Evolutionary conservation across 768 basidiomycete species (phyloP), one percentile per base, ranked within the genome.

Genomic region (Calocera cornea): DNA sequence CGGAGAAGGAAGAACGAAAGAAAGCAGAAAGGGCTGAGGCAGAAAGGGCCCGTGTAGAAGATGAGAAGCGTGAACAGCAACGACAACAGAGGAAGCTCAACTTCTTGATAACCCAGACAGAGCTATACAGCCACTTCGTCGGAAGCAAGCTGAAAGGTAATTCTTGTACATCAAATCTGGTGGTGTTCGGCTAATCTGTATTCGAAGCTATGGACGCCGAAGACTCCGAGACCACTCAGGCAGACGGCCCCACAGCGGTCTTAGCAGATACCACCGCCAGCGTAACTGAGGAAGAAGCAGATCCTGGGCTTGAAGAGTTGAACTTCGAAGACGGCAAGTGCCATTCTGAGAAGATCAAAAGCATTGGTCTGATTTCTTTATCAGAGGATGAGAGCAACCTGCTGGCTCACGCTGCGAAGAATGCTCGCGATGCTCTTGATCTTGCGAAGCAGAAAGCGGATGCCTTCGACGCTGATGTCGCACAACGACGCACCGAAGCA

Each of bases 71-170:
- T 44, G 97, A 99, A 77, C 89, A 90, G 14, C 89, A 94, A 41
- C 82, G 97, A 65, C 92, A 95, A 76, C 92, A 94, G 14, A 84
- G 95, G 71, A 97, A 98, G 77, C 85, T 99, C 29, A 97, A 99
- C 79, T 99, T 98, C 79, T 81, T 99, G 77, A 94, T 99, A 76
- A 97, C 92, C 68, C 95, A 98, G 77, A 98, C 97, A 2, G 97
- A 99, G 76, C 83, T 98, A 8, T 99, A 98, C 78, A 94, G 92
- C 71, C 97, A 99, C 79, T 98, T 99, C 83, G 94, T 99, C 68
- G 95, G 95, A 34, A 97, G 87, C 78, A 98, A 98, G 79, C 83
- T 80, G 69, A 78, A 78, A 71, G 78, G 78, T 71, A 41, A 47
- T 75, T 68, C 12, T 47, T 0, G 34, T 47, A 65, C 5, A 65